Percentiles rank a stretch among this genome's conserved stretches.
Evolutionary conservation across 2,329 filamentous ascomycete genomes (phyloP).

Genomic region (Fusarium paranaense): DNA sequence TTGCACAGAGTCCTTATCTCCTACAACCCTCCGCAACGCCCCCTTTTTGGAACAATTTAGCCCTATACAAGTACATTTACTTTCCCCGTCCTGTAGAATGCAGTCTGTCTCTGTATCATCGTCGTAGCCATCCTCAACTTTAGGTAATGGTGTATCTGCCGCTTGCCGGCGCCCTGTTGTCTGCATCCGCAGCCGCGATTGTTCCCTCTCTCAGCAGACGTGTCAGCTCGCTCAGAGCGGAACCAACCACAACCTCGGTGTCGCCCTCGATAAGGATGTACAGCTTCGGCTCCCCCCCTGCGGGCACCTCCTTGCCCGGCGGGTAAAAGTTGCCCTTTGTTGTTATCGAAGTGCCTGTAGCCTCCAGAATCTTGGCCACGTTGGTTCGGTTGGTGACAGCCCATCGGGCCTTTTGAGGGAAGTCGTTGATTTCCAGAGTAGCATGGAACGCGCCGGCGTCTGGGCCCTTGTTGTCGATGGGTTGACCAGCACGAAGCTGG

Average conservation of each 20-base stretch:
- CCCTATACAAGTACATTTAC: neutral
- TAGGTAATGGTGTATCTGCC: conserved; percentile 90
- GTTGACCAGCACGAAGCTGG: conserved; percentile 89
- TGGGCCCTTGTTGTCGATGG: conserved; percentile 98
- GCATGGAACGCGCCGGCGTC: conserved; percentile 97
- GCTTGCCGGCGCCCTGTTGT: conserved; percentile 80
- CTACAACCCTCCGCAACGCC: conserved; percentile 10
- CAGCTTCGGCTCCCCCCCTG: conserved; percentile 86
- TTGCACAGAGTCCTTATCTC: conserved; percentile 7
- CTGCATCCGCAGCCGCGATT: conserved; percentile 87
- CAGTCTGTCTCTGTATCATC: neutral
- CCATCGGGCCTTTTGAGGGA: conserved; percentile 98
- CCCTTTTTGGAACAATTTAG: neutral
- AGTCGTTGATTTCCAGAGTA: conserved; percentile 98
- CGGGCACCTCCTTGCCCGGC: conserved; percentile 80
- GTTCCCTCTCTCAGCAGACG: conserved; percentile 90
- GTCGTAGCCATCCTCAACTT: conserved; percentile 22
- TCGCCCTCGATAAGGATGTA: conserved; percentile 99
- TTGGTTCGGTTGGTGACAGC: conserved; percentile 98
- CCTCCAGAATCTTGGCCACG: conserved; percentile 96
- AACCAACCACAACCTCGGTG: conserved; percentile 90
- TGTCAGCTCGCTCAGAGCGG: conserved; percentile 91
- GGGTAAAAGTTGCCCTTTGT: conserved; percentile 95
- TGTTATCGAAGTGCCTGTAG: conserved; percentile 94
- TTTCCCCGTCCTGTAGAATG: neutral